Percentiles rank a stretch among this genome's conserved stretches.
These are phyloP conservation scores for Pseudonitzschia multiseries DNA, from an alignment of 108 stramenopile species.

Conservation along the genomic window DNA sequence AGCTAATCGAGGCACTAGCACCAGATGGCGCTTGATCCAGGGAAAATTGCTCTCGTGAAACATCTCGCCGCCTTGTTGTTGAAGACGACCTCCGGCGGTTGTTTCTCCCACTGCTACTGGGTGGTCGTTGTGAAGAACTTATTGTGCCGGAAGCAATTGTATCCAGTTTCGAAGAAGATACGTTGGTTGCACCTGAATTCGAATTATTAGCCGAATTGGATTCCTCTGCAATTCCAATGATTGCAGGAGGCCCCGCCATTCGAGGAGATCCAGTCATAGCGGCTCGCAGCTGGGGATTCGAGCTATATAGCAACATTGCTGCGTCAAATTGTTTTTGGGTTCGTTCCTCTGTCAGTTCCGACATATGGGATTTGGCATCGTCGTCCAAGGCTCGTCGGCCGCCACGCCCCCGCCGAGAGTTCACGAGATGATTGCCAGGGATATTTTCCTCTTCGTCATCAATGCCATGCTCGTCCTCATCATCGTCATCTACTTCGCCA, in stretches of 20 bases:
- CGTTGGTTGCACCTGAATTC: background rate
- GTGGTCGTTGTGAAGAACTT: slow-evolving; percentile 5
- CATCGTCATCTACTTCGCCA: slow-evolving; percentile 30
- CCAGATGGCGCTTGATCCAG: background rate
- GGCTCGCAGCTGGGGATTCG: slow-evolving; percentile 25
- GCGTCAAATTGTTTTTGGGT: slow-evolving; percentile 77
- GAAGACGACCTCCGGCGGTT: too few relatives aligned
- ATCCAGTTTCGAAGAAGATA: slow-evolving; percentile 17
- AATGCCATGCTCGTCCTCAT: slow-evolving; percentile 19
- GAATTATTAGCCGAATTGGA: background rate
- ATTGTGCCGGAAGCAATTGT: slow-evolving; percentile 16
- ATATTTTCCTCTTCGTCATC: slow-evolving; percentile 16
- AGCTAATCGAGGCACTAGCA: background rate
- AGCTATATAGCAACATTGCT: slow-evolving; percentile 21
- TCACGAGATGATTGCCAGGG: slow-evolving; percentile 2
- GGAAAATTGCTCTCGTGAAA: background rate
- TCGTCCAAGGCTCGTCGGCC: slow-evolving; percentile 26
- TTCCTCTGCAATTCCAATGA: slow-evolving; percentile 19
- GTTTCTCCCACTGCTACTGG: background rate
- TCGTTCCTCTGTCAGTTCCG: slow-evolving; percentile 82
- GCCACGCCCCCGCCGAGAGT: background rate
- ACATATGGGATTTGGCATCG: slow-evolving; percentile 73
- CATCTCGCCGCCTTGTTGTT: background rate
- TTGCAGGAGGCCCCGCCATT: slow-evolving; percentile 9
- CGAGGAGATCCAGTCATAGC: slow-evolving; percentile 25